phyloP scores from a whole-genome alignment of 2,329 filamentous ascomycete species.

The Ceratocystis alfenasii region DNA sequence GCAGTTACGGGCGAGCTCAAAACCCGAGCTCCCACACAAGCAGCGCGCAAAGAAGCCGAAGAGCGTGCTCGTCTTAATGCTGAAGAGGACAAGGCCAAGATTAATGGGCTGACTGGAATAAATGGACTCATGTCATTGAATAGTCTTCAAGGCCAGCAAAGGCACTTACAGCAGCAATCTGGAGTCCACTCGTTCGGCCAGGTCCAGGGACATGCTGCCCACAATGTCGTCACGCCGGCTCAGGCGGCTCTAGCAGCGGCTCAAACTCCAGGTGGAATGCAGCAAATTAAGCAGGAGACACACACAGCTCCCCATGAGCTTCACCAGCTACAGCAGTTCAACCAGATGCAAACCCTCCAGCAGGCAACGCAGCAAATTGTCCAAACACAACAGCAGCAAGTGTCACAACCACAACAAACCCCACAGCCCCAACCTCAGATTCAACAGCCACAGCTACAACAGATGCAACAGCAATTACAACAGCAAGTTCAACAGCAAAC shows the following conservation, averaged over 20 bases:
- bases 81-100: slow-evolving; percentile 48
- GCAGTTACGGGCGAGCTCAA: slow-evolving; percentile 84
- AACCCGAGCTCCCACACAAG: slow-evolving; percentile 65
- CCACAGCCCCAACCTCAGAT: slow-evolving; percentile 19
- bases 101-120: slow-evolving; percentile 40
- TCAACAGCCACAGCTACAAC: slow-evolving; percentile 23
- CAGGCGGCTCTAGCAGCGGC: slow-evolving; percentile 21
- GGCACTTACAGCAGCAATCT: slow-evolving; percentile 25
- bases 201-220: slow-evolving; percentile 26
- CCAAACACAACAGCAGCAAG: slow-evolving; percentile 6
- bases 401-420: slow-evolving; percentile 20
- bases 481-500: slow-evolving; percentile 20
- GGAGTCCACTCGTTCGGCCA: slow-evolving; percentile 29
- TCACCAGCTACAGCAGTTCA: slow-evolving; percentile 26
- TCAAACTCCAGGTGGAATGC: background rate
- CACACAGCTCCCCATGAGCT: slow-evolving; percentile 18
- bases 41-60: slow-evolving; percentile 56
- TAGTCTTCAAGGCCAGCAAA: slow-evolving; percentile 21
- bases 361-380: slow-evolving; percentile 26
- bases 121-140: slow-evolving; percentile 23
- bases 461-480: slow-evolving; percentile 23
- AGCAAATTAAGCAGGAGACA: slow-evolving; percentile 11
- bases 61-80: slow-evolving; percentile 47
- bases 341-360: slow-evolving; percentile 27
- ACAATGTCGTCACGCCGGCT: slow-evolving; percentile 23